Evolutionary conservation across 2,329 filamentous ascomycete species (phyloP).

Genomic region (Didymella glomerata): DNA sequence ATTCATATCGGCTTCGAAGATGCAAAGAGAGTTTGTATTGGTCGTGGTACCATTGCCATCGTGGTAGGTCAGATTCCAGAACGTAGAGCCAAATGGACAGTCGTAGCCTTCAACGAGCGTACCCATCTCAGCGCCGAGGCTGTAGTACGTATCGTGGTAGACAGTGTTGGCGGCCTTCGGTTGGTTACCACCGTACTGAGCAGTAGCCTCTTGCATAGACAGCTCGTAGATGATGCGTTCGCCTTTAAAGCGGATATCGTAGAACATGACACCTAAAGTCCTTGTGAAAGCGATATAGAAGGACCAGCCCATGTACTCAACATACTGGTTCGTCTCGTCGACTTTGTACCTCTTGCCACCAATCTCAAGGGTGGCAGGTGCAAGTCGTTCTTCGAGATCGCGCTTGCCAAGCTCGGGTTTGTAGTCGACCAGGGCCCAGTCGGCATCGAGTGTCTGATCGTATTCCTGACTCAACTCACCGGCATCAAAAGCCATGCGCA

Average conservation of each 20-base stretch:
- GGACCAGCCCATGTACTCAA: constrained; percentile 60
- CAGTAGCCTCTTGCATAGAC: constrained; percentile 63
- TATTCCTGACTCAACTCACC: constrained; percentile 55
- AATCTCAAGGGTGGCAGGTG: constrained; percentile 51
- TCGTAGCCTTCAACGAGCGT: constrained; percentile 60
- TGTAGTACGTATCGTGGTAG: constrained; percentile 61
- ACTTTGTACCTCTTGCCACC: constrained; percentile 55
- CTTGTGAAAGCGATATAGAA: constrained; percentile 62
- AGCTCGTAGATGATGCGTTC: constrained; percentile 65
- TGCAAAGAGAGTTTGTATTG: constrained; percentile 62
- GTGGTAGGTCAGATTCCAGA: constrained; percentile 58
- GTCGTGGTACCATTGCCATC: constrained; percentile 56
- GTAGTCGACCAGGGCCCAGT: constrained; percentile 57
- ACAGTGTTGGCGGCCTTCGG: constrained; percentile 55
- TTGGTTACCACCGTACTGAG: constrained; percentile 60
- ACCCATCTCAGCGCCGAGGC: constrained; percentile 56
- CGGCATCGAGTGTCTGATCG: constrained; percentile 57
- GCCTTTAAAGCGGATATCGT: constrained; percentile 64
- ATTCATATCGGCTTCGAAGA: constrained; percentile 43
- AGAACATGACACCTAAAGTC: constrained; percentile 60
- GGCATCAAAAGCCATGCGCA: constrained; percentile 57
- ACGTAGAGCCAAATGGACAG: constrained; percentile 62
- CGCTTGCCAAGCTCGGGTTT: constrained; percentile 37
- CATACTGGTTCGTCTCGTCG: constrained; percentile 54
- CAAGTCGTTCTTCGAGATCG: constrained; percentile 55